A percentile compares a stretch with the other conserved stretches of the same genome.
phyloP scores from a whole-genome alignment of 768 basidiomycete species.

The Xerocomus potaroensis region DNA sequence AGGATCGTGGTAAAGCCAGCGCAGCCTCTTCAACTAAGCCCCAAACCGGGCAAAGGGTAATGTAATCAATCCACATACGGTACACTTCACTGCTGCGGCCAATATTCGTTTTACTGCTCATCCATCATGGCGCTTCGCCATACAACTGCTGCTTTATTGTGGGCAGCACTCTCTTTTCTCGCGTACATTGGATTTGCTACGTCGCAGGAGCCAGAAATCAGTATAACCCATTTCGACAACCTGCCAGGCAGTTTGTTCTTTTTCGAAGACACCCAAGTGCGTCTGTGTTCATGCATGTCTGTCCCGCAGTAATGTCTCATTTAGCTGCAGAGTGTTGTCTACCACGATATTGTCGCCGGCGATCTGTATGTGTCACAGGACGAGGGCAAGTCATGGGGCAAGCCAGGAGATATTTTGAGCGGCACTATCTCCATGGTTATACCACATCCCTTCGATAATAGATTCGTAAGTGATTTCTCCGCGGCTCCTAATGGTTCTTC shows the following conservation, averaged over 20 bases:
- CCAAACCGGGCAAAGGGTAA: too few relatives aligned
- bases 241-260: slow-evolving; percentile 78
- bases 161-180: slow-evolving; percentile 23
- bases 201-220: slow-evolving; percentile 46
- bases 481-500: slow-evolving; percentile 1
- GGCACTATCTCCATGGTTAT: slow-evolving; percentile 70
- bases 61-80: too few relatives aligned
- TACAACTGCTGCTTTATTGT: slow-evolving; percentile 25
- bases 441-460: slow-evolving; percentile 82
- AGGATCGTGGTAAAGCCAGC: slow-evolving; percentile 13
- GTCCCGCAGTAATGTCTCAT: background rate
- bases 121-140: slow-evolving; percentile 28
- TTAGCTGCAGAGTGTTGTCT: slow-evolving; percentile 56
- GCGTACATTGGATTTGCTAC: slow-evolving; percentile 17
- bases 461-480: slow-evolving; percentile 47
- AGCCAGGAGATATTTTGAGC: slow-evolving; percentile 44
- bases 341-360: slow-evolving; percentile 69
- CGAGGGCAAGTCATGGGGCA: slow-evolving; percentile 75
- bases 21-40: slow-evolving; percentile 7
- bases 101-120: slow-evolving; percentile 9
- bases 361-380: slow-evolving; percentile 76
- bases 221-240: slow-evolving; percentile 57
- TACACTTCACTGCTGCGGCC: slow-evolving; percentile 1
- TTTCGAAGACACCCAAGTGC: slow-evolving; percentile 88
- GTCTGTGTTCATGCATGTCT: slow-evolving; percentile 26